Conservation (phyloP, 345 rosid species). For the Eucalyptus pauciflora region DNA sequence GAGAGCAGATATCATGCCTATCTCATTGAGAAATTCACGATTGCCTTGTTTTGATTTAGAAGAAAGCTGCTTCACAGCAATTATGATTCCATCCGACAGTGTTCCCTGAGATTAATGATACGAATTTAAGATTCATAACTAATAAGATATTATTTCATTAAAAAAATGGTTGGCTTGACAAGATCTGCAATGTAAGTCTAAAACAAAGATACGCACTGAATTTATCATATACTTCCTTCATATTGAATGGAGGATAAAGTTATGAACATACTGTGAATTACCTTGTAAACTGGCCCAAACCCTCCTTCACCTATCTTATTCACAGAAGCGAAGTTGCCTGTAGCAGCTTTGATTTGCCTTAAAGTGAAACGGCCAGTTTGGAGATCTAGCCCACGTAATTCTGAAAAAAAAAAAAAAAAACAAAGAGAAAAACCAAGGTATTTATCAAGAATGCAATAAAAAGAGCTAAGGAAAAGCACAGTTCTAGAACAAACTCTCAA, state of each 20-base stretch:
- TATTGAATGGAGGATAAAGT: not conserved
- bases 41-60: slow-evolving; percentile 71
- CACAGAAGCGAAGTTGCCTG: slow-evolving; percentile 53
- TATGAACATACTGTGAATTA: not conserved
- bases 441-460: not conserved
- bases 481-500: not conserved
- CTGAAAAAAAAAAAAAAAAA: slow-evolving; percentile 1
- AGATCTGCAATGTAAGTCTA: not conserved
- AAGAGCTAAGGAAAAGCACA: not conserved
- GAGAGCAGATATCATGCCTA: slow-evolving; percentile 62
- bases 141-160: not conserved
- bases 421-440: no score
- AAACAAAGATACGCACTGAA: not conserved
- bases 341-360: slow-evolving; percentile 71
- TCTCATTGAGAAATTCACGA: slow-evolving; percentile 54
- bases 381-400: slow-evolving; percentile 62
- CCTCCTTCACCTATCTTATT: slow-evolving; percentile 98
- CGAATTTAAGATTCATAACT: not conserved
- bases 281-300: slow-evolving; percentile 83
- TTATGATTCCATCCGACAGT: slow-evolving; percentile 33
- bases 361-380: slow-evolving; percentile 77
- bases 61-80: slow-evolving; percentile 67
- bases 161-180: not conserved
- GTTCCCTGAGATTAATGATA: slow-evolving; percentile 19
- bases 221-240: not conserved